Base-by-base conservation (phyloP, 345 rosid genomes). In the Hibiscus trionum region DNA sequence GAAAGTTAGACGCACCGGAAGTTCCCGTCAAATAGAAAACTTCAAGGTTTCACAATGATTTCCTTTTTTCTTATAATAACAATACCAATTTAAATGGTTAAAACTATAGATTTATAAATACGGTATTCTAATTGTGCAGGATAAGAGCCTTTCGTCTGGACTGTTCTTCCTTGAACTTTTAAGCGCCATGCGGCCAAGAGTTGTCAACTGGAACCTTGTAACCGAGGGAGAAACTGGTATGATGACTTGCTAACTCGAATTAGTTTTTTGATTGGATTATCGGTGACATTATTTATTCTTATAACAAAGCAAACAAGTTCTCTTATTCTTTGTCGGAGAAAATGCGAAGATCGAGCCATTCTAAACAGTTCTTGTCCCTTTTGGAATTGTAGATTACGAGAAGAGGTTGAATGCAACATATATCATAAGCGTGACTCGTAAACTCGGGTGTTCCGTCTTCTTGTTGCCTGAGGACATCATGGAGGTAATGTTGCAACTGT, bases 391-490 rank as follows among this genome's bases (percentile, higher is more conserved):
- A 94, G 98, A 83, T 60, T 95, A 90, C 0, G 95, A 91, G 78
- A 94, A 90, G 88, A 88, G 91, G 77, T 81, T 94, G 86, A 94
- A 94, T 72, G 96, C 97, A 55, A 94, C 97, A 4, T 94, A 94
- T 82, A 91, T 88, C 78, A 87, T 94, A 76, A 94, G 97, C 5
- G 98, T 91, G 10, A 91, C 97, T 26, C 83, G 98, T 73, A 94
- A 94, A 82, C 92, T 94, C 2, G 98, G 98, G 2, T 94, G 98
- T 82, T 91, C 98, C 50, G 85, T 94, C 78, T 94, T 94, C 91
- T 84, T 91, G 85, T 77, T 94, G 77, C 98, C 98, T 4, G 98
- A 94, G 73, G 98, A 94, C 77, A 91, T 94, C 80, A 79, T 91
- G 80, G 98, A 91, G 98, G 98, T 91, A 80, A 47, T 12, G 5